A percentile compares a stretch with the other conserved stretches of the same genome.
These are phyloP conservation scores for Simplicillium aogashimaense DNA, from an alignment of 2,329 filamentous ascomycete genomes.

Conservation along the genomic window DNA sequence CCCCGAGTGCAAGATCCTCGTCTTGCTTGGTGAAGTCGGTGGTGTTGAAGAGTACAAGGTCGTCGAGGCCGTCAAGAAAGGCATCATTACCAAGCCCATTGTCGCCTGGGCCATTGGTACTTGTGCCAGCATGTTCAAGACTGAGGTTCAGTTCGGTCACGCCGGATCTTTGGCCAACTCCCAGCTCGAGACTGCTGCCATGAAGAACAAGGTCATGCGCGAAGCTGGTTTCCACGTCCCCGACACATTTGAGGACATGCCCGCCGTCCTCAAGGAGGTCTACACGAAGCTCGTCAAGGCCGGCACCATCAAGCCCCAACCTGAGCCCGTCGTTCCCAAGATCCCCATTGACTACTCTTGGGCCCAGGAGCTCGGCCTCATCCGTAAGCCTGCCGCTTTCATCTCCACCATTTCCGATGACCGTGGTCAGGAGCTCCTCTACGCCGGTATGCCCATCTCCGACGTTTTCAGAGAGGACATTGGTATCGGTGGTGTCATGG, in stretches of 20 bases:
- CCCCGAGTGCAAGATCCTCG: conserved; percentile 92
- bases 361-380: conserved; percentile 97
- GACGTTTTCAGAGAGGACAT: conserved; percentile 99
- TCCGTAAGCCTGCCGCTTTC: conserved; percentile 99
- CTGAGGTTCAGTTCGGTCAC: conserved; percentile 98
- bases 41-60: conserved; percentile 99
- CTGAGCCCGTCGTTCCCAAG: conserved; percentile 92
- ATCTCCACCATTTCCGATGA: conserved; percentile 99
- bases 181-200: conserved; percentile 90
- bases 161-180: conserved; percentile 99
- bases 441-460: conserved; percentile 99
- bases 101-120: conserved; percentile 99
- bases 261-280: conserved; percentile 62
- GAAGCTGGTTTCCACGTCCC: conserved; percentile 93
- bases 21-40: conserved; percentile 95
- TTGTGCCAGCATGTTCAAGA: conserved; percentile 99
- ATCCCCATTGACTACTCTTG: conserved; percentile 99
- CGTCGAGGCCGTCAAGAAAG: conserved; percentile 93
- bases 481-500: conserved; percentile 99
- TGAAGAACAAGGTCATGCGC: conserved; percentile 96
- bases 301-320: conserved; percentile 73
- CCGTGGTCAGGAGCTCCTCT: conserved; percentile 97
- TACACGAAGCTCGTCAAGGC: conserved; percentile 83
- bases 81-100: conserved; percentile 94
- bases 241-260: conserved; percentile 94